phyloP scores from a whole-genome alignment of 2,329 filamentous ascomycete genomes.

The Aquanectria penicillioides region DNA sequence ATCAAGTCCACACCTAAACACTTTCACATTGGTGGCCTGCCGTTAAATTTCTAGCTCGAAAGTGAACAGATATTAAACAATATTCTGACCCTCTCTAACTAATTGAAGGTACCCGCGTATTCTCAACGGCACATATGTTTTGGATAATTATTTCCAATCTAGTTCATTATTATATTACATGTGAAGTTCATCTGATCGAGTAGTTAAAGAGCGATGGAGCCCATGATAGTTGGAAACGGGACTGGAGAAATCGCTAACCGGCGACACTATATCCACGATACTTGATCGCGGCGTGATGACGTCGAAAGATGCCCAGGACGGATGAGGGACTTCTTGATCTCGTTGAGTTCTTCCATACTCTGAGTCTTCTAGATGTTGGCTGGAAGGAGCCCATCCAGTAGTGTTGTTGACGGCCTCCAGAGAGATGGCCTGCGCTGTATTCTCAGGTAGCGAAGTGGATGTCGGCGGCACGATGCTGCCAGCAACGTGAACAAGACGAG shows the following conservation, averaged over 20 bases:
- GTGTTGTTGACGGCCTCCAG: constrained; percentile 18
- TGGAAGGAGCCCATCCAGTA: constrained; percentile 31
- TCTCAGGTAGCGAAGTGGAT: background rate
- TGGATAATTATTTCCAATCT: background rate
- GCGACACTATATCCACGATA: constrained; percentile 36
- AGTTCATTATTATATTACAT: constrained; percentile 22
- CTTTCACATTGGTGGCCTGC: too few species aligned
- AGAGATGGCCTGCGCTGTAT: constrained; percentile 20
- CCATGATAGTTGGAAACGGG: constrained; percentile 33
- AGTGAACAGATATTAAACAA: background rate
- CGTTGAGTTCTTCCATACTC: background rate
- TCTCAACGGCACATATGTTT: background rate
- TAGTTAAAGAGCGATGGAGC: constrained; percentile 38
- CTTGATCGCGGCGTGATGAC: constrained; percentile 31
- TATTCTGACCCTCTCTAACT: background rate
- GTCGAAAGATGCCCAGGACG: constrained; percentile 27
- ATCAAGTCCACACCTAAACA: too few species aligned
- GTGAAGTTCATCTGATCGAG: constrained; percentile 40
- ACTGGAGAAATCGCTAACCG: constrained; percentile 38
- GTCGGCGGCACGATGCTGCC: constrained; percentile 34
- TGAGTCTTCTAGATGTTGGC: background rate
- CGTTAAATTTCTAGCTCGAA: background rate
- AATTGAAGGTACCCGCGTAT: too few species aligned
- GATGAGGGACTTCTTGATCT: background rate
- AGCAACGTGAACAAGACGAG: constrained; percentile 39